Base-by-base conservation (phyloP, 2,329 filamentous ascomycete genomes). In the Corinectria fuckeliana region DNA sequence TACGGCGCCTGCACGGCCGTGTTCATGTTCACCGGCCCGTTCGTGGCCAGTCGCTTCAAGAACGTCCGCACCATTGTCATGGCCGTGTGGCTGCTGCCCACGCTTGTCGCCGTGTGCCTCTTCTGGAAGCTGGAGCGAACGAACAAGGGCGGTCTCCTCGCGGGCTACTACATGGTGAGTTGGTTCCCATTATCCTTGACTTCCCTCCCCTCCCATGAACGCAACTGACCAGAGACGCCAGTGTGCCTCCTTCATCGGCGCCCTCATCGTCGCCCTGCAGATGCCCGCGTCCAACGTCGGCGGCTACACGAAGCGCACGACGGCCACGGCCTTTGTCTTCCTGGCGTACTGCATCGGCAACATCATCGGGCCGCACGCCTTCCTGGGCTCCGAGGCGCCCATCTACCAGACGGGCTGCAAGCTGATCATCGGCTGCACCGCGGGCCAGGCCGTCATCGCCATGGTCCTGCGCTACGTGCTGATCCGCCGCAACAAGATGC, bases 181-280 rank as follows among this genome's bases (percentile, higher is more conserved):
- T n/a, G n/a, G n/a, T 3, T 3, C 11, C 5, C 3, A 11, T 10
- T 4, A 7, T 2, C 3, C 2, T 1, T 7, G 3, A 7, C 1
- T 20, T 8, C 0, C 13, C 3, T 4, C n/a, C 11, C 20, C 21
- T 20, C 28, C 21, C 8, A 1, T 3, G n/a, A 28, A 50, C 14
- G 8, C n/a, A 3, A 1, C 20, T 26, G 45, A 57, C 52, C 20
- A 10, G 4, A 11, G 10, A 32, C 6, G 4, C 13, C 30, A 70
- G 68, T 70, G 68, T n/a, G 75, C 81, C 0, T 74, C 79, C 1
- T 86, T 78, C 49, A 82, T 86, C 2, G 78, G 80, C 1, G 80
- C 81, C 3, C 74, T 86, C n/a, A 82, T 85, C 1, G 74, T 86
- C 2, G 82, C 82, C 0, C 75, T 86, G 16, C 84, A 84, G 63